Evolutionary conservation across 768 basidiomycete species (phyloP), one percentile per base, ranked within the genome.

Genomic region (Kwoniella mangroviensis): DNA sequence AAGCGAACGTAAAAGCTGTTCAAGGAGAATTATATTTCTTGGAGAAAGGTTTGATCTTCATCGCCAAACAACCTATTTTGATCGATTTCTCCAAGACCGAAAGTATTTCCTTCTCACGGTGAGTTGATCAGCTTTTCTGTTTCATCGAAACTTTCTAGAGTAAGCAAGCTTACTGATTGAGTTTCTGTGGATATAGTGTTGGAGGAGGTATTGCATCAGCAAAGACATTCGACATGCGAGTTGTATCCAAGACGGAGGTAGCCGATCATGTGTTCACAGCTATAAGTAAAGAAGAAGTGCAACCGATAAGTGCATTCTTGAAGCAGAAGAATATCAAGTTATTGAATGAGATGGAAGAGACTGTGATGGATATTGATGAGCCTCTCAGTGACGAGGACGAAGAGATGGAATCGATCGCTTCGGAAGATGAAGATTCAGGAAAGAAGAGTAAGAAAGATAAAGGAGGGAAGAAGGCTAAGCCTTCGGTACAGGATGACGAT

Each of bases 21-120:
- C 94, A 96, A 83, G 97, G 97, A 70, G 94, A 98, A 82, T 89
- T 99, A 41, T 98, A 97, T 88, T 88, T 98, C 86, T 90, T 99
- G 73, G 97, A 98, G 79, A 98, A 98, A 88, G 93, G 91, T 83
- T 87, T 99, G 58, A 93, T 99, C 84, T 98, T 98, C 85, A 93
- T 98, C 71, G 94, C 96, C 66, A 98, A 98, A 84, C 90, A 92
- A 74, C 96, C 97, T 1, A 89, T 89, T 42, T 90, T 97, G 78
- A 88, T 98, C 76, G 93, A 96, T 75, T 89, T 95, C 72, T 88
- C 88, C 63, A 93, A 97, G 75, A 92, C 98, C 71, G 90, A 92
- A 73, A 90, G 91, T 82, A 91, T 92, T 69, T 87, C 93, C 62
- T 97, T 98, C 86, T 96, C 94, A 10, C 92, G 87, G 86, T 86